Conservation (phyloP, 192 early-diverging fungal species). For the Dissophora ornata region DNA sequence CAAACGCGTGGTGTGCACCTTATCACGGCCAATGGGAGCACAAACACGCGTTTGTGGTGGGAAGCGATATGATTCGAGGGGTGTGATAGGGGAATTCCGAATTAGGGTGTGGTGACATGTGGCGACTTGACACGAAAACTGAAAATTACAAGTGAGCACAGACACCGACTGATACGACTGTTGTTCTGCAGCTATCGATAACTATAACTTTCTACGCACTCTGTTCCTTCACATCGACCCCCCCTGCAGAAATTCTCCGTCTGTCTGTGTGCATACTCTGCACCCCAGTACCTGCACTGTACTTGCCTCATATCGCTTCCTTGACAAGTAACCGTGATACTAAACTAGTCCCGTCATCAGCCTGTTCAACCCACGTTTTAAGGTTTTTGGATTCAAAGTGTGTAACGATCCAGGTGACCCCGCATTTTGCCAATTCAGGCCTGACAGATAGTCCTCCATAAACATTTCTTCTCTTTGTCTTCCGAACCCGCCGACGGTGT, state of each 20-base stretch:
- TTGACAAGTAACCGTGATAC: too few species aligned
- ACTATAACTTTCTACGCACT: too few species aligned
- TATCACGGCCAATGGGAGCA: constrained; percentile 15
- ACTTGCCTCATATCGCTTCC: too few species aligned
- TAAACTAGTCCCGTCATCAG: background rate
- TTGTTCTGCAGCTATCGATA: too few species aligned
- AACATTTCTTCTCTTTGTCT: too few species aligned
- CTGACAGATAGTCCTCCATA: too few species aligned
- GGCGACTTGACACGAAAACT: background rate
- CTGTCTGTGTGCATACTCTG: too few species aligned
- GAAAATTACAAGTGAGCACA: background rate
- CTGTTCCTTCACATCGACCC: too few species aligned
- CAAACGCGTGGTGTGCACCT: background rate
- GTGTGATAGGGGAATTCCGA: constrained; percentile 5
- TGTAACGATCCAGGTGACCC: background rate
- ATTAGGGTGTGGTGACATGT: background rate
- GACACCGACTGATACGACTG: background rate
- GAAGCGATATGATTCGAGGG: too few species aligned
- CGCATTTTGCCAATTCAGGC: constrained; percentile 11
- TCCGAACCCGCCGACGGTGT: too few species aligned
- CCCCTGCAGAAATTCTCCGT: too few species aligned
- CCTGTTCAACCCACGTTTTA: background rate
- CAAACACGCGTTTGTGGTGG: constrained; percentile 40
- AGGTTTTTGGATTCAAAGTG: background rate
- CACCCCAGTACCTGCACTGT: too few species aligned